Evolutionary conservation across 495 filamentous ascomycete species (phyloP).

Genomic region (Penicillium soppii): DNA sequence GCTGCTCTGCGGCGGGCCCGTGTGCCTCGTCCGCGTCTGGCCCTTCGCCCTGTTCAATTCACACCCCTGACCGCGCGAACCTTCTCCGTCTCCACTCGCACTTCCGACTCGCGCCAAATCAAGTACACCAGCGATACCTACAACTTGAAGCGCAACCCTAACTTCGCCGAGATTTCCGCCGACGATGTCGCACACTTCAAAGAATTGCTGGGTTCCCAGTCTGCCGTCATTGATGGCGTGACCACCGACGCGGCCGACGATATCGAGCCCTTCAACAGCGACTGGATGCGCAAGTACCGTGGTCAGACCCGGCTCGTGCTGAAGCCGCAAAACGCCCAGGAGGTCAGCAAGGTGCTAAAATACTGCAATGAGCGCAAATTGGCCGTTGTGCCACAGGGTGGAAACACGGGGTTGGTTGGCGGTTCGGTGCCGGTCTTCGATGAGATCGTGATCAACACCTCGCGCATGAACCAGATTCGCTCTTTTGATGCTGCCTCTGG

Average conservation of each 20-base stretch:
- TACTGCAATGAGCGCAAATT: slow-evolving; percentile 91
- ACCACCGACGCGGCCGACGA: slow-evolving; percentile 71
- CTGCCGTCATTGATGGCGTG: slow-evolving; percentile 82
- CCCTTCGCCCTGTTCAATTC: slow-evolving; percentile 22
- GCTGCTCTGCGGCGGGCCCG: slow-evolving; percentile 41
- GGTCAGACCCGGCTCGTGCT: slow-evolving; percentile 85
- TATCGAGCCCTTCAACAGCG: slow-evolving; percentile 88
- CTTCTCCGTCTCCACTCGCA: slow-evolving; percentile 32
- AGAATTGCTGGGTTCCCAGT: slow-evolving; percentile 67
- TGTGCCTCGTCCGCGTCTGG: slow-evolving; percentile 33
- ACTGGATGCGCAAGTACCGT: slow-evolving; percentile 99
- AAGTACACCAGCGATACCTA: slow-evolving; percentile 82
- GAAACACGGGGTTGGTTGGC: slow-evolving; percentile 93
- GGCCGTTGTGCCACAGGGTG: slow-evolving; percentile 96
- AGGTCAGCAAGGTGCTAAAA: slow-evolving; percentile 83
- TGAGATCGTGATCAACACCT: slow-evolving; percentile 90
- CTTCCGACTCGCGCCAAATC: slow-evolving; percentile 49
- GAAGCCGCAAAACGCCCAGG: slow-evolving; percentile 76
- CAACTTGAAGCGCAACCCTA: slow-evolving; percentile 71
- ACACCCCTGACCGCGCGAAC: slow-evolving; percentile 26
- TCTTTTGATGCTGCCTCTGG: slow-evolving; percentile 94
- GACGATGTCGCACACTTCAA: slow-evolving; percentile 83
- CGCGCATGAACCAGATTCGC: slow-evolving; percentile 84
- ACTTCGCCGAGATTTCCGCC: slow-evolving; percentile 64
- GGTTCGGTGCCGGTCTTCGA: slow-evolving; percentile 96